Conservation (phyloP, 1,139 yeast genomes). For the Kurtzmaniella quercitrusa region DNA sequence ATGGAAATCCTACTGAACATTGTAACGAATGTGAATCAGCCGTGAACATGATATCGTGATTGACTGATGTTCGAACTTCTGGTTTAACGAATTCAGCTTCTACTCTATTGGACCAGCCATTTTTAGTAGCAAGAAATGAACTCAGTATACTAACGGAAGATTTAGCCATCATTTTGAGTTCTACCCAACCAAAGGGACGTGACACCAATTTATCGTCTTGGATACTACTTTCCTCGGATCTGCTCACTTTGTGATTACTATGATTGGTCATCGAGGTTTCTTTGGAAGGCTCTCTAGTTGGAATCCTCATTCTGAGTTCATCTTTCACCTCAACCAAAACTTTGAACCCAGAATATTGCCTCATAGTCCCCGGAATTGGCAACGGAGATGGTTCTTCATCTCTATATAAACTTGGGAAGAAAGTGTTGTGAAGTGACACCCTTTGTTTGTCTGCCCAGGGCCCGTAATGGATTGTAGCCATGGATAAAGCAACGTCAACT, state of each 20-base stretch:
- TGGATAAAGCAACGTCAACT: constrained; percentile 51
- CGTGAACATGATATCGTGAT: constrained; percentile 72
- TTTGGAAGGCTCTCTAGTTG: constrained; percentile 81
- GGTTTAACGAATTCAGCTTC: constrained; percentile 48
- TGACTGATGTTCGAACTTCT: constrained; percentile 78
- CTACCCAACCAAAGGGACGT: constrained; percentile 90
- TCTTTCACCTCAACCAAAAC: constrained; percentile 56
- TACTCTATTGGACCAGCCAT: constrained; percentile 59
- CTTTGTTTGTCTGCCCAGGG: constrained; percentile 95
- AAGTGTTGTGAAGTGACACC: constrained; percentile 54
- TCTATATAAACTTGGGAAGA: constrained; percentile 65
- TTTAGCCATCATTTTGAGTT: constrained; percentile 54
- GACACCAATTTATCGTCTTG: constrained; percentile 4
- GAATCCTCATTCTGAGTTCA: constrained; percentile 66
- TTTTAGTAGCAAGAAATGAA: constrained; percentile 49
- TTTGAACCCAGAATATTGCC: constrained; percentile 57
- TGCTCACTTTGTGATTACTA: not conserved
- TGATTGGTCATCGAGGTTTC: constrained; percentile 35
- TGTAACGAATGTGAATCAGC: constrained; percentile 57
- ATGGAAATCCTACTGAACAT: constrained; percentile 64
- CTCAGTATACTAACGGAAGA: constrained; percentile 46
- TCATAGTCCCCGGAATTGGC: constrained; percentile 42
- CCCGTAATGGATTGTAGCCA: constrained; percentile 77
- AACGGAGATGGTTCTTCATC: constrained; percentile 47
- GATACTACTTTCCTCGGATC: not conserved